Conservation (phyloP, 2,329 filamentous ascomycete species). For the Graphilbum sp. region DNA sequence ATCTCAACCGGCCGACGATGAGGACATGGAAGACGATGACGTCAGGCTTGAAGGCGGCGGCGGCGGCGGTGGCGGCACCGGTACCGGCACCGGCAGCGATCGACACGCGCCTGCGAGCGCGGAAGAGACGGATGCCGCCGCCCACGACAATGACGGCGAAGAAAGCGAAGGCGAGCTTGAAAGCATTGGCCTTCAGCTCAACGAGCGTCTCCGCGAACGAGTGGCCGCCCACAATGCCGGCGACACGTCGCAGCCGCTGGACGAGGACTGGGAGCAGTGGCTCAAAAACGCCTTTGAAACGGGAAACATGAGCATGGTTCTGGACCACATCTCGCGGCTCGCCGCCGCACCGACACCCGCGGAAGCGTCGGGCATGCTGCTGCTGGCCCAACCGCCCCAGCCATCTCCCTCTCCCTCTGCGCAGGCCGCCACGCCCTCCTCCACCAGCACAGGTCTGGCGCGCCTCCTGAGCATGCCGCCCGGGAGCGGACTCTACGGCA, state of each 20-base stretch:
- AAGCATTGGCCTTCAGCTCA: slow-evolving; percentile 45
- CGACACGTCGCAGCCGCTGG: slow-evolving; percentile 39
- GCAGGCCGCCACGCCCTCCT: too few species aligned
- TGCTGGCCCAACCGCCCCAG: neutral
- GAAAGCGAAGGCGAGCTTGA: slow-evolving; percentile 31
- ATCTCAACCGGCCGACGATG: too few species aligned
- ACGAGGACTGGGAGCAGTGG: slow-evolving; percentile 62
- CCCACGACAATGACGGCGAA: slow-evolving; percentile 7
- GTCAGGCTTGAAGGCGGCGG: slow-evolving; percentile 21
- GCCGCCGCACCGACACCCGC: slow-evolving; percentile 16
- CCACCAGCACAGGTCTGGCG: too few species aligned
- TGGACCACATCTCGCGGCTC: slow-evolving; percentile 23
- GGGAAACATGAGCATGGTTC: slow-evolving; percentile 34
- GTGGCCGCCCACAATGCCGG: slow-evolving; percentile 47
- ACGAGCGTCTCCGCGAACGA: slow-evolving; percentile 47
- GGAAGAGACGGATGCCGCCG: too few species aligned
- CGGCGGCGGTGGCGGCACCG: neutral
- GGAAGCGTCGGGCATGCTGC: neutral
- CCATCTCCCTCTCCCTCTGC: too few species aligned
- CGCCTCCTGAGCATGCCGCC: too few species aligned
- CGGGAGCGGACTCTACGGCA: too few species aligned
- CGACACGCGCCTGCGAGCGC: too few species aligned
- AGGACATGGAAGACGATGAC: too few species aligned
- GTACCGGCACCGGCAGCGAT: neutral
- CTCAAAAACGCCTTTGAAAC: slow-evolving; percentile 53